phyloP scores from a whole-genome alignment of 2,329 filamentous ascomycete species.

The Nothopassalora personata region DNA sequence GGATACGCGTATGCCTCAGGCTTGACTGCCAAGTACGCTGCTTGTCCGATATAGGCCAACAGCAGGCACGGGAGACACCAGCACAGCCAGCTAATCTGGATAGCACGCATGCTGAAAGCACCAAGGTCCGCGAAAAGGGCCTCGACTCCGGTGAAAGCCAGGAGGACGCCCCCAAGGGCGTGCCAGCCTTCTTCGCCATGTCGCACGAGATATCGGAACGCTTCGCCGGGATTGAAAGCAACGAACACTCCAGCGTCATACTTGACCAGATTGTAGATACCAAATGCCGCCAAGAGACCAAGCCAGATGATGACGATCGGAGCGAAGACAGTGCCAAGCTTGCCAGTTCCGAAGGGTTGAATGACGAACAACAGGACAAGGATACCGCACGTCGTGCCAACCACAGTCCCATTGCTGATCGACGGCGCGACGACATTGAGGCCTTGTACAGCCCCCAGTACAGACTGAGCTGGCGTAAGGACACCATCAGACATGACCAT shows the following conservation, averaged over 20 bases:
- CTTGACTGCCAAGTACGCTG: slow-evolving; percentile 61
- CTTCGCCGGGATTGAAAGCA: slow-evolving; percentile 53
- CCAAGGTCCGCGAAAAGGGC: slow-evolving; percentile 73
- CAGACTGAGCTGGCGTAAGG: slow-evolving; percentile 64
- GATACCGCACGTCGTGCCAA: slow-evolving; percentile 61
- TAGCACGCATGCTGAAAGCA: slow-evolving; percentile 59
- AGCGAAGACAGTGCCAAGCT: slow-evolving; percentile 57
- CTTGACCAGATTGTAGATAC: slow-evolving; percentile 53
- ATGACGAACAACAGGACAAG: slow-evolving; percentile 58
- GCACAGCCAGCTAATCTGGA: slow-evolving; percentile 66
- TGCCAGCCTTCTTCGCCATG: slow-evolving; percentile 59
- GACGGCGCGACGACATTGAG: slow-evolving; percentile 53
- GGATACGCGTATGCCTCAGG: slow-evolving; percentile 63
- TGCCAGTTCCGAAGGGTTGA: slow-evolving; percentile 60
- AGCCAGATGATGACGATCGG: slow-evolving; percentile 64
- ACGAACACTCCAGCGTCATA: slow-evolving; percentile 48
- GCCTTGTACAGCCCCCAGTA: slow-evolving; percentile 61
- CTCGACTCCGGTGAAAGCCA: slow-evolving; percentile 74
- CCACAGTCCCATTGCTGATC: slow-evolving; percentile 53
- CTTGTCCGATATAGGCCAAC: slow-evolving; percentile 66
- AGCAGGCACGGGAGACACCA: slow-evolving; percentile 64
- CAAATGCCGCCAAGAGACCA: slow-evolving; percentile 56
- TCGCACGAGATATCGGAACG: slow-evolving; percentile 55
- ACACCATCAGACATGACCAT: slow-evolving; percentile 65
- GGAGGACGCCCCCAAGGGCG: slow-evolving; percentile 60